Evolutionary conservation across 352 stramenopile genomes (phyloP), one percentile per base, ranked within the genome.

Genomic region (Globisporangium uncinulatum): DNA sequence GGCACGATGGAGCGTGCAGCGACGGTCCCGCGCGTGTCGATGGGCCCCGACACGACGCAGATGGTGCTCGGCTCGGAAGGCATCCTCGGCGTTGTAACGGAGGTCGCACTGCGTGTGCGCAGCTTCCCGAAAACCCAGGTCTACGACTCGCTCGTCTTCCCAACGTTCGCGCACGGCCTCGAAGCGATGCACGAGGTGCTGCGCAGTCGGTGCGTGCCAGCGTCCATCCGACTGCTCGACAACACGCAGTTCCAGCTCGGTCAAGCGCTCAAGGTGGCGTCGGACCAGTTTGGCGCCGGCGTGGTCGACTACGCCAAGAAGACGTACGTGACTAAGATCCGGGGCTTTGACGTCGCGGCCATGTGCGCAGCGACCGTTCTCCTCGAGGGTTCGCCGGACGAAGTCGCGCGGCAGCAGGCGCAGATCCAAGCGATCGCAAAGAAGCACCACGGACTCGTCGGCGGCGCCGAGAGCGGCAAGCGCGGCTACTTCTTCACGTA

Each of bases 231-330:
- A 17, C 69, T 98, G 36, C 66, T 98, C 44, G 95, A 98, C 70
- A 98, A 98, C 67, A 88, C 86, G 41, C 93, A 98, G 61, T 98
- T 98, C 69, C 83, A 95, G 59, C 66, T 98, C 8, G 93, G 95
- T 4, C 92, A 97, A 59, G 90, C 89, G 36, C 70, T 98, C 1
- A 97, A 95, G 67, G 77, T 79, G 4, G 73, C 68, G 1, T 76
- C 69, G 6, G 59, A 56, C 6, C 72, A 74, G 46, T 85, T 85
- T 49, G 71, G 70, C 5, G 63, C 65, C 41, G 65, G 67, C n/a
- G 67, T 88, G 37, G 50, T 90, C 8, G 79, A 87, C 54, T 86
- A 87, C 54, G 83, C 82, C 24, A 91, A 94, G 45, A 96, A 95
- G 58, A 86, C 78, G 44, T 93, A 90, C 56, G 73, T 96, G 47